Conservation (phyloP, 2,329 filamentous ascomycete species). For the Cladophialophora bantiana region DNA sequence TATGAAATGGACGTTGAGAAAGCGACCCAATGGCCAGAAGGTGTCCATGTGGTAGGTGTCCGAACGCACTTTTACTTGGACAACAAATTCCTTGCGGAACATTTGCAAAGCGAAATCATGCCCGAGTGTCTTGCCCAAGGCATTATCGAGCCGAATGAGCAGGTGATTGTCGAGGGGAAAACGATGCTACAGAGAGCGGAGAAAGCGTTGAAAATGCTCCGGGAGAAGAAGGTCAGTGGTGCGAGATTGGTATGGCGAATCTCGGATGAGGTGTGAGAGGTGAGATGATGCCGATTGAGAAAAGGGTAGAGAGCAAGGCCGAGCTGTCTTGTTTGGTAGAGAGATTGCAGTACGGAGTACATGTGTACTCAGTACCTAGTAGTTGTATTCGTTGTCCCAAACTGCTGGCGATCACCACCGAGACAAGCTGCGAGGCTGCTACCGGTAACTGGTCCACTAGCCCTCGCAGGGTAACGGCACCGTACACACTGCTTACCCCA, state of each 20-base stretch:
- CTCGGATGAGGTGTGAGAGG: conserved; percentile 18
- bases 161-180: conserved; percentile 51
- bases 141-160: conserved; percentile 52
- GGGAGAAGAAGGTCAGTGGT: conserved; percentile 54
- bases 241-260: conserved; percentile 40
- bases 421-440: not conserved
- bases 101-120: conserved; percentile 63
- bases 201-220: conserved; percentile 52
- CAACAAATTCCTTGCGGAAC: conserved; percentile 63
- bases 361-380: not conserved
- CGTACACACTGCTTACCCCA: not conserved
- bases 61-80: conserved; percentile 62
- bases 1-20: conserved; percentile 62
- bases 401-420: not conserved
- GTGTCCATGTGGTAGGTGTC: conserved; percentile 62
- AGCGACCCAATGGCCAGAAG: conserved; percentile 59
- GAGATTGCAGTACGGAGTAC: not conserved
- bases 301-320: not conserved
- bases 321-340: not conserved
- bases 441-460: too few relatives aligned
- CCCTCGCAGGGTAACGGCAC: too few relatives aligned
- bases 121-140: conserved; percentile 54
- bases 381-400: not conserved
- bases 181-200: conserved; percentile 53
- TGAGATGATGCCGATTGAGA: not conserved